Conservation (phyloP, 176 grass and related monocot species). For the Calamus simplicifolius region DNA sequence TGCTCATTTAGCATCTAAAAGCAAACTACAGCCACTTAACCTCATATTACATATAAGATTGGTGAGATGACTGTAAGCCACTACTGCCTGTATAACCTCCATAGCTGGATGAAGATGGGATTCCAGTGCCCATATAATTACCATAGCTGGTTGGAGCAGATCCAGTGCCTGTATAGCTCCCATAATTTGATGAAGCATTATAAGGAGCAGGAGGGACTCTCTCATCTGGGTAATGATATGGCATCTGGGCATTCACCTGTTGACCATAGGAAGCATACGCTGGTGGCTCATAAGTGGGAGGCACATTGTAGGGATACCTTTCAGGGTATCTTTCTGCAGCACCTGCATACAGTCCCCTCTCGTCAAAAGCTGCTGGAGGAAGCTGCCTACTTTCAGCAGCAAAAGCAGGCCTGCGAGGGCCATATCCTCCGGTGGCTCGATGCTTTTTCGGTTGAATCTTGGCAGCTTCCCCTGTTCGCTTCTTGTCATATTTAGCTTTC, state of each 20-base stretch:
- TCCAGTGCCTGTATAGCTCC: neutral
- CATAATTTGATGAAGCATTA: conserved; percentile 24
- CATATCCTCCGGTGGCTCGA: conserved; percentile 16
- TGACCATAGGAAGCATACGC: conserved; percentile 24
- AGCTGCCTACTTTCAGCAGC: conserved; percentile 29
- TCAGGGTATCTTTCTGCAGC: neutral
- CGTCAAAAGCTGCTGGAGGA: conserved; percentile 22
- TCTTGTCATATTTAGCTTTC: conserved; percentile 56
- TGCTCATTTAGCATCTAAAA: too few relatives aligned
- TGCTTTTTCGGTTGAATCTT: conserved; percentile 40
- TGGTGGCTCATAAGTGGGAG: conserved; percentile 21
- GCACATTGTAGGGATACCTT: conserved; percentile 28
- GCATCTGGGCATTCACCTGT: conserved; percentile 18
- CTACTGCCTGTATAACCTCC: too few relatives aligned
- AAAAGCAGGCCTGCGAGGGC: conserved; percentile 22
- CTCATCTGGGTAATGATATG: conserved; percentile 31
- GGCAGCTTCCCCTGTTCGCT: conserved; percentile 18
- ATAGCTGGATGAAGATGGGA: too few relatives aligned
- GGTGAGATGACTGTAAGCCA: too few relatives aligned
- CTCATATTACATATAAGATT: too few relatives aligned
- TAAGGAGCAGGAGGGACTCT: conserved; percentile 27
- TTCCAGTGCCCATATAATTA: too few relatives aligned
- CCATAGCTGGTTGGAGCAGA: too few relatives aligned
- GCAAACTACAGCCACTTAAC: too few relatives aligned
- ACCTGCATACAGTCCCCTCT: neutral